phyloP scores from a whole-genome alignment of 176 grass and related monocot genomes.

The Carex parvula region DNA sequence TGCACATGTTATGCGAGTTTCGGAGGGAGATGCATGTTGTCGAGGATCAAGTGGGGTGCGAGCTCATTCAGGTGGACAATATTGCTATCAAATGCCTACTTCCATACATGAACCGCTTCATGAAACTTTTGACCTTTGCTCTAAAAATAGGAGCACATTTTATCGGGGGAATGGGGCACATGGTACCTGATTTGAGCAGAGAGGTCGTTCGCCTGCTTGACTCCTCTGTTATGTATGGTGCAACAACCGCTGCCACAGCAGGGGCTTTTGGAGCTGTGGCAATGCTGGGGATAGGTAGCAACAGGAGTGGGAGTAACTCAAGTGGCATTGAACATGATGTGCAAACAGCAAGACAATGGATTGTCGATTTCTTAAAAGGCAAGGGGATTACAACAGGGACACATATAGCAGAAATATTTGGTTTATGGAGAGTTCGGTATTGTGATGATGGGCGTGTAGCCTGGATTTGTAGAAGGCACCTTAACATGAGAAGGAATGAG shows the following conservation, averaged over 20 bases:
- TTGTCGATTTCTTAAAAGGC: conserved; percentile 79
- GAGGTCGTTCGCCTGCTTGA: conserved; percentile 65
- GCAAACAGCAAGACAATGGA: conserved; percentile 67
- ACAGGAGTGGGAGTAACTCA: conserved; percentile 21
- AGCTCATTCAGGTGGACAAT: conserved; percentile 78
- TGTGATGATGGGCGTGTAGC: conserved; percentile 58
- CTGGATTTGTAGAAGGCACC: conserved; percentile 82
- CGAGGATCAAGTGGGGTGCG: conserved; percentile 79
- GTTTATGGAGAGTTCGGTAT: conserved; percentile 78
- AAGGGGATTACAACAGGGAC: conserved; percentile 59
- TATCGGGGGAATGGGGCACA: conserved; percentile 72
- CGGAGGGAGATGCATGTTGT: conserved; percentile 83
- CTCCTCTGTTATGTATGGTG: conserved; percentile 40
- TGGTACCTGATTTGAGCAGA: conserved; percentile 85
- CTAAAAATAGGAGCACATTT: conserved; percentile 86
- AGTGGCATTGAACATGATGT: conserved; percentile 53
- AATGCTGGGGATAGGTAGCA: conserved; percentile 41
- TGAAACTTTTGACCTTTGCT: conserved; percentile 84
- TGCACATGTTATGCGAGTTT: conserved; percentile 88
- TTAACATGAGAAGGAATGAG: conserved; percentile 49
- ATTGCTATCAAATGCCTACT: conserved; percentile 55
- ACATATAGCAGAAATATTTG: conserved; percentile 74
- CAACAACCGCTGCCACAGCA: conserved; percentile 49
- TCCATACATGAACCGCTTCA: conserved; percentile 77
- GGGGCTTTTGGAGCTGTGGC: conserved; percentile 54